Evolutionary conservation across 495 filamentous ascomycete genomes (phyloP).

Genomic region (Glutinoglossum americanum): DNA sequence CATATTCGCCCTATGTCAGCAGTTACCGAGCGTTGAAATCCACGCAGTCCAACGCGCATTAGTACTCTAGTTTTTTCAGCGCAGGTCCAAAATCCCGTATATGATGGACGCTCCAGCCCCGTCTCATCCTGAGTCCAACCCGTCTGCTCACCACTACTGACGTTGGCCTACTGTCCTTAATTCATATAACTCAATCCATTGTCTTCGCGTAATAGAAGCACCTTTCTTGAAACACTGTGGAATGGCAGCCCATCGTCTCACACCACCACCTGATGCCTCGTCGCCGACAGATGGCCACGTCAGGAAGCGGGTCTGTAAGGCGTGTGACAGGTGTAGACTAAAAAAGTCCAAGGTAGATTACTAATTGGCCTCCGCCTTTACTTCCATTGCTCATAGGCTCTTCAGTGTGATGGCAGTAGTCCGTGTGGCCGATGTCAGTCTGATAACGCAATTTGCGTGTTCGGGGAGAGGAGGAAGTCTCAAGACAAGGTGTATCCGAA

Average conservation of each 20-base stretch:
- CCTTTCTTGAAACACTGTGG: background rate
- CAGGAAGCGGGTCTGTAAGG: constrained; percentile 36
- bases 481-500: constrained; percentile 43
- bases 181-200: background rate
- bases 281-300: background rate
- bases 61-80: background rate
- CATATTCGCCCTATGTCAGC: background rate
- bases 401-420: constrained; percentile 36
- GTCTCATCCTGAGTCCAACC: background rate
- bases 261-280: background rate
- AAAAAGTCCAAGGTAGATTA: constrained; percentile 41
- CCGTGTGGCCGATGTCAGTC: constrained; percentile 37
- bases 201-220: too few relatives aligned
- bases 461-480: constrained; percentile 38
- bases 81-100: background rate
- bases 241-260: constrained; percentile 1
- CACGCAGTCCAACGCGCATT: background rate
- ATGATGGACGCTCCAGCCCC: background rate
- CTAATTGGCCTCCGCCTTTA: background rate
- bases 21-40: background rate
- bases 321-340: constrained; percentile 39
- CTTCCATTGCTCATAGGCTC: constrained; percentile 13
- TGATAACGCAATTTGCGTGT: constrained; percentile 39
- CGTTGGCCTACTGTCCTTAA: background rate
- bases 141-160: background rate